phyloP scores from a whole-genome alignment of 2,329 filamentous ascomycete species.

The Septoria petroselini region DNA sequence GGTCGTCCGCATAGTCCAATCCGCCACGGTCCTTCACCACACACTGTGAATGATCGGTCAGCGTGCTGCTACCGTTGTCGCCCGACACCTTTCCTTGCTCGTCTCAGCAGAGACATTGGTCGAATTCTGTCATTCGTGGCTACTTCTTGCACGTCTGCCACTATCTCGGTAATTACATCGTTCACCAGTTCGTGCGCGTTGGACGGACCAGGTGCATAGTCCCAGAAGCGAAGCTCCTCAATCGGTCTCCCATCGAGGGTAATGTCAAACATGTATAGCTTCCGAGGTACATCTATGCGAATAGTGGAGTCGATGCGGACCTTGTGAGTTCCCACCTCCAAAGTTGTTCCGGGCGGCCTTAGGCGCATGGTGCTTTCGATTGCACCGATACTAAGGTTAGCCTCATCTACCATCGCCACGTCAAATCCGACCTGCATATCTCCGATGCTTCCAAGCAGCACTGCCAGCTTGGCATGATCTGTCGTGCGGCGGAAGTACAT shows the following conservation, averaged over 20 bases:
- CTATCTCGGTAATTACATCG: constrained; percentile 1
- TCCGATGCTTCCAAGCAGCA: constrained; percentile 19
- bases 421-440: constrained; percentile 22
- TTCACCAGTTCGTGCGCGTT: neutral
- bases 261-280: constrained; percentile 5
- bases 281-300: constrained; percentile 4
- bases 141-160: constrained; percentile 1
- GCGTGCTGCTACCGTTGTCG: too few relatives aligned
- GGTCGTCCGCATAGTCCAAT: too few relatives aligned
- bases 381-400: constrained; percentile 4
- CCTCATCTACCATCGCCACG: neutral
- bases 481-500: constrained; percentile 11
- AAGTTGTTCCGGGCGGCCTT: constrained; percentile 1
- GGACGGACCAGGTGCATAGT: neutral
- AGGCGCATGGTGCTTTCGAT: constrained; percentile 4
- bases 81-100: neutral
- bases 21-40: too few relatives aligned
- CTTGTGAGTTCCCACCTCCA: constrained; percentile 10
- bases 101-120: constrained; percentile 1
- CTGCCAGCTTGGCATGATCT: constrained; percentile 11
- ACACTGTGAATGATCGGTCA: too few relatives aligned
- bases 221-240: neutral
- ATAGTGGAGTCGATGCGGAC: constrained; percentile 1
- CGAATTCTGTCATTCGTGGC: neutral
- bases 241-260: neutral